These are phyloP conservation scores for Candida xyloterini DNA, from an alignment of 805 yeast genomes.

Conservation along the genomic window DNA sequence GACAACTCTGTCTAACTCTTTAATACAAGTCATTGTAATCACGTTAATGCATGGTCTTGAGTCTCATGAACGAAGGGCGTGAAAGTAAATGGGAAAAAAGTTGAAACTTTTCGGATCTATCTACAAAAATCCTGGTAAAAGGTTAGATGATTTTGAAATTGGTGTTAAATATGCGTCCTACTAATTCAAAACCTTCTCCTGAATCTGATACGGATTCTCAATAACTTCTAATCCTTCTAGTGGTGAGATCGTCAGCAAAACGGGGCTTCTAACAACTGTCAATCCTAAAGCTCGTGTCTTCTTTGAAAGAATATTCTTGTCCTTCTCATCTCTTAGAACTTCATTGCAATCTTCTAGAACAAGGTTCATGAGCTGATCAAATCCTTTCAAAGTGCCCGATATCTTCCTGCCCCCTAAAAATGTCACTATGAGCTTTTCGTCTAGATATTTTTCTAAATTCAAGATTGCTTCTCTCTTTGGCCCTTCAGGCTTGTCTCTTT, in stretches of 20 bases:
- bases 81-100: too few relatives aligned
- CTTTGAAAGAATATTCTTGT: slow-evolving; percentile 48
- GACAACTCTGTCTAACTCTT: background rate
- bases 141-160: too few relatives aligned
- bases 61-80: too few relatives aligned
- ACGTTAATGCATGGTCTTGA: background rate
- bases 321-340: slow-evolving; percentile 61
- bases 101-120: too few relatives aligned
- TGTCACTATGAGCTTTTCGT: slow-evolving; percentile 68
- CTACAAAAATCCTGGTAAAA: too few relatives aligned
- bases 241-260: slow-evolving; percentile 70
- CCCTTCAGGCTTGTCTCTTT: slow-evolving; percentile 45
- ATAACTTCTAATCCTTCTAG: slow-evolving; percentile 67
- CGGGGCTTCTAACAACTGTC: slow-evolving; percentile 85
- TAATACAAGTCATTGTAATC: background rate
- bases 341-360: slow-evolving; percentile 73
- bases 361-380: slow-evolving; percentile 75
- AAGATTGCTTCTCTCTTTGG: slow-evolving; percentile 91
- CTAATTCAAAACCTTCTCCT: background rate
- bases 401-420: slow-evolving; percentile 80
- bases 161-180: background rate
- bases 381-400: slow-evolving; percentile 80
- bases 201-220: slow-evolving; percentile 57
- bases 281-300: slow-evolving; percentile 67
- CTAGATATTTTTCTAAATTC: slow-evolving; percentile 73